Conservation (phyloP, 345 rosid genomes). For the Aquilaria malaccensis region DNA sequence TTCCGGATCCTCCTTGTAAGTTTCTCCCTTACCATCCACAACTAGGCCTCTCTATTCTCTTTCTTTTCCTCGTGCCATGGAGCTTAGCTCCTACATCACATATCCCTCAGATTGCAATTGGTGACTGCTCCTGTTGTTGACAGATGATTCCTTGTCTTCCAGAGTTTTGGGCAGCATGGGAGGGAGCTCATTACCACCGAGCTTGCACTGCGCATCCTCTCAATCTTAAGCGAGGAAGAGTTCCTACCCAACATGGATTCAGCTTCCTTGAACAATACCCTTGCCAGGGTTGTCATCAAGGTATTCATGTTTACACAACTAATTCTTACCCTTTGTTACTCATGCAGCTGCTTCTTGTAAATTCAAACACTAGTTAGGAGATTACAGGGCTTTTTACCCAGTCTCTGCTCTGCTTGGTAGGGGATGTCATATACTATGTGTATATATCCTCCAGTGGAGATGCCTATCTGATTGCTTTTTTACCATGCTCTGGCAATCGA, state of each 20-base stretch:
- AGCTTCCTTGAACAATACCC: constrained; percentile 35
- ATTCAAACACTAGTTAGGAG: not conserved
- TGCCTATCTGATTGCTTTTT: not conserved
- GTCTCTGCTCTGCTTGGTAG: not conserved
- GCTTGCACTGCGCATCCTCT: constrained; percentile 74
- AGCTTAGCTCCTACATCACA: constrained; percentile 30
- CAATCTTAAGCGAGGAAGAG: constrained; percentile 81
- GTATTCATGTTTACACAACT: constrained; percentile 21
- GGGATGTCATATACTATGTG: not conserved
- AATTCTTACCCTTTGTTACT: constrained; percentile 5
- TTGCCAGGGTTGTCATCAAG: constrained; percentile 75
- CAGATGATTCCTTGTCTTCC: constrained; percentile 99
- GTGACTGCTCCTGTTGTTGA: constrained; percentile 78
- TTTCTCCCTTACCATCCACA: constrained; percentile 7
- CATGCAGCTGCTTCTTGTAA: not conserved
- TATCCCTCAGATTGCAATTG: constrained; percentile 1
- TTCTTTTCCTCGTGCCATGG: too few species aligned
- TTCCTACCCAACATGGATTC: constrained; percentile 43
- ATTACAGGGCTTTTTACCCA: not conserved
- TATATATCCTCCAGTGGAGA: too few species aligned
- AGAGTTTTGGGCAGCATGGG: constrained; percentile 99
- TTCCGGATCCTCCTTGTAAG: constrained; percentile 95
- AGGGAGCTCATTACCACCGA: constrained; percentile 95
- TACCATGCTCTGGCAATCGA: not conserved
- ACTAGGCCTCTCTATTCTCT: too few species aligned